These are phyloP conservation scores for Penicillium atrosanguineum DNA, from an alignment of 495 filamentous ascomycete genomes.

Conservation along the genomic window DNA sequence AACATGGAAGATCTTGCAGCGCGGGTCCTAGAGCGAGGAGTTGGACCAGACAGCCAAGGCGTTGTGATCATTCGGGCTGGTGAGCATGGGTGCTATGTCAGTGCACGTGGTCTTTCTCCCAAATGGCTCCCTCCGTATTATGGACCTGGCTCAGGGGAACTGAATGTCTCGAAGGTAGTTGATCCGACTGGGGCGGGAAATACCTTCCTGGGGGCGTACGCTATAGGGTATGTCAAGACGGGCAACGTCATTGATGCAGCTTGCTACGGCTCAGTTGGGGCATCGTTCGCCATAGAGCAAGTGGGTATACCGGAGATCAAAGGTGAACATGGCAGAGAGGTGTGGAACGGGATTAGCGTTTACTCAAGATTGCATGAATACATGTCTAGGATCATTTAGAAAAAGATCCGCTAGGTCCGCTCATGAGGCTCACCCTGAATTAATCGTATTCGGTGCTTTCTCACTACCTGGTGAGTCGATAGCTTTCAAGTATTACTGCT, in stretches of 20 bases:
- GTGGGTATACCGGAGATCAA: constrained; percentile 29
- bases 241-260: constrained; percentile 20
- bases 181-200: constrained; percentile 41
- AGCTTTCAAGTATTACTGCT: too few relatives aligned
- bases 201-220: constrained; percentile 34
- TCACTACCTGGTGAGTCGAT: not conserved
- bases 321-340: constrained; percentile 7
- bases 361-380: constrained; percentile 12
- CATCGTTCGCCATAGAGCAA: constrained; percentile 39
- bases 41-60: constrained; percentile 21
- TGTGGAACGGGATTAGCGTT: constrained; percentile 26
- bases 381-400: constrained; percentile 2
- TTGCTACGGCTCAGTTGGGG: constrained; percentile 29
- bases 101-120: constrained; percentile 3
- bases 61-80: constrained; percentile 30
- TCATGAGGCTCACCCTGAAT: not conserved
- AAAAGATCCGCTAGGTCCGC: not conserved
- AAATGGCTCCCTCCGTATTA: constrained; percentile 34
- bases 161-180: constrained; percentile 12
- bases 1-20: constrained; percentile 25
- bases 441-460: not conserved
- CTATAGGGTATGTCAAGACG: constrained; percentile 26
- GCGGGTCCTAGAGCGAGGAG: constrained; percentile 15
- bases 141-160: not conserved
- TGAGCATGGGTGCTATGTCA: constrained; percentile 29